Evolutionary conservation across 208 protist genomes (phyloP).

Genomic region (Crithidia fasciculata): DNA sequence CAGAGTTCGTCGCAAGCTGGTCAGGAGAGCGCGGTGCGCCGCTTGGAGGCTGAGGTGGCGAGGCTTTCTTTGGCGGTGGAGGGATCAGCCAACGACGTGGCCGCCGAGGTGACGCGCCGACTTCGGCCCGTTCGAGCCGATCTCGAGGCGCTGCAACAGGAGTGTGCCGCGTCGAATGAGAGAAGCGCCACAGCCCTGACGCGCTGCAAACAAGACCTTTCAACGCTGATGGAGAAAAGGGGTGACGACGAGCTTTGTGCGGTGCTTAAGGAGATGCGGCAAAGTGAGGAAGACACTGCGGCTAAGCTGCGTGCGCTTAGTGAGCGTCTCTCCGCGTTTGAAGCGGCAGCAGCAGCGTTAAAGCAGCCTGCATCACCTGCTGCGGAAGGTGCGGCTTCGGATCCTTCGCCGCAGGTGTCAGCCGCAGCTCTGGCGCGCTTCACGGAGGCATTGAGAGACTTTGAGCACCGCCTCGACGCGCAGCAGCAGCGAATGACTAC

Average conservation of each 20-base stretch:
- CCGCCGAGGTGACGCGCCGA: background rate
- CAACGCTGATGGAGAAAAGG: background rate
- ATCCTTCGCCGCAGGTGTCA: too few relatives aligned
- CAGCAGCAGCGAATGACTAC: constrained; percentile 13
- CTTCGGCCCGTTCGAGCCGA: constrained; percentile 8
- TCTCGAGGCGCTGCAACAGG: constrained; percentile 8
- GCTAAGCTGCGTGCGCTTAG: background rate
- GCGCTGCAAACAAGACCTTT: background rate
- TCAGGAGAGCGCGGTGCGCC: background rate
- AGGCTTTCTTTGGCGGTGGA: constrained; percentile 2
- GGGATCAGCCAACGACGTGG: background rate
- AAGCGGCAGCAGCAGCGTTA: background rate
- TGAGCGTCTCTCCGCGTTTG: constrained; percentile 10
- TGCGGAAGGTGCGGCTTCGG: too few relatives aligned
- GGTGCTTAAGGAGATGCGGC: constrained; percentile 2
- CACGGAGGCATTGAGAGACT: constrained; percentile 3
- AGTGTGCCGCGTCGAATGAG: constrained; percentile 1
- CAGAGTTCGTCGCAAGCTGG: background rate
- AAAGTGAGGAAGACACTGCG: background rate
- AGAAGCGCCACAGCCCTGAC: background rate
- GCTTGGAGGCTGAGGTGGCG: background rate
- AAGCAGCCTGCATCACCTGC: background rate
- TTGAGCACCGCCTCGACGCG: constrained; percentile 16
- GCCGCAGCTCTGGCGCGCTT: background rate
- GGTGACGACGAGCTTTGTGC: background rate